Percentiles rank a stretch among this genome's conserved stretches.
Evolutionary conservation across 306 rosid species (phyloP).

Genomic region (Medicago truncatula): DNA sequence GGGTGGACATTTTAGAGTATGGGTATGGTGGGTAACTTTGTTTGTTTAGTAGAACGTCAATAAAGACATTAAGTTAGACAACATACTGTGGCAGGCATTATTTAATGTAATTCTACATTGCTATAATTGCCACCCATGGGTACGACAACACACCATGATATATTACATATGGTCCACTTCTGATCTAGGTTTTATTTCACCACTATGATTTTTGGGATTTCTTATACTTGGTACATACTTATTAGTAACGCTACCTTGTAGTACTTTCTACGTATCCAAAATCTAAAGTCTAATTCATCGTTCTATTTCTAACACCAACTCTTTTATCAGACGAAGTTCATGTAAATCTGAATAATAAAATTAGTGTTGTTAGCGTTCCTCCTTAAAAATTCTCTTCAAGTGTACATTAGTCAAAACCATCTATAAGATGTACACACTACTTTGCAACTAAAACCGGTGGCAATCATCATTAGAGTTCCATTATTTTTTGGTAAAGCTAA

Average conservation of each 20-base stretch:
- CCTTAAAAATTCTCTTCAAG: no score
- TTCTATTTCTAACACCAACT: no score
- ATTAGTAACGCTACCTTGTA: background rate
- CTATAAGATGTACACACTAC: no score
- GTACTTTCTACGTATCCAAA: background rate
- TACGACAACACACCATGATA: slow-evolving; percentile 22
- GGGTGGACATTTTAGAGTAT: background rate
- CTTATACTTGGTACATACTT: background rate
- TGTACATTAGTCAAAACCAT: no score
- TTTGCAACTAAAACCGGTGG: no score
- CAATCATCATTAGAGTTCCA: background rate
- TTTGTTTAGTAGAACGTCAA: slow-evolving; percentile 20
- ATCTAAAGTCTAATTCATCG: no score
- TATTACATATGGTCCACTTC: slow-evolving; percentile 31
- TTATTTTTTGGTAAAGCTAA: no score
- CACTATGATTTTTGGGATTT: background rate
- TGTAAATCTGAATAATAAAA: no score
- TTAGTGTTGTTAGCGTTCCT: no score
- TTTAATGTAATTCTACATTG: slow-evolving; percentile 26
- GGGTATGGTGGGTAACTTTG: slow-evolving; percentile 28
- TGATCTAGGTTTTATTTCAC: background rate
- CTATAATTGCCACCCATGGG: slow-evolving; percentile 36
- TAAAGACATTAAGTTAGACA: slow-evolving; percentile 37
- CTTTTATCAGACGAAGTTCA: no score
- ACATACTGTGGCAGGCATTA: slow-evolving; percentile 35